phyloP scores from a whole-genome alignment of 2,329 filamentous ascomycete species.

The Colletotrichum melonis region DNA sequence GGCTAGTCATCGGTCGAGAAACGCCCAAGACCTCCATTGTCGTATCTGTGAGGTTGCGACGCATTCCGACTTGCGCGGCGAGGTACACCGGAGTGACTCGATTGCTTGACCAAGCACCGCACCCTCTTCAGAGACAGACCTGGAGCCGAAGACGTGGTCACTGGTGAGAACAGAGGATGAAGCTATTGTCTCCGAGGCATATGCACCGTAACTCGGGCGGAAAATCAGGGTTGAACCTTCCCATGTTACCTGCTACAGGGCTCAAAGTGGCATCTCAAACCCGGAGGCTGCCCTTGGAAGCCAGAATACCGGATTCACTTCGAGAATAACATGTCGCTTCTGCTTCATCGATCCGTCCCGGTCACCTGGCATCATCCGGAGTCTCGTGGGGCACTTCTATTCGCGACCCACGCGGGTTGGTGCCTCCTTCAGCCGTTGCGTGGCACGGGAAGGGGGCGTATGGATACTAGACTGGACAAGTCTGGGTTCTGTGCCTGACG shows the following conservation, averaged over 20 bases:
- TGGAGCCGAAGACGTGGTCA: background rate
- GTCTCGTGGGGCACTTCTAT: constrained; percentile 19
- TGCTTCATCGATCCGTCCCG: constrained; percentile 25
- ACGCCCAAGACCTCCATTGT: background rate
- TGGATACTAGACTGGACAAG: background rate
- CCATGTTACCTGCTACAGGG: background rate
- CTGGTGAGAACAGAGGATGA: background rate
- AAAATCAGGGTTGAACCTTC: constrained; percentile 29
- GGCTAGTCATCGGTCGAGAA: constrained; percentile 24
- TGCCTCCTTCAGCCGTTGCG: background rate
- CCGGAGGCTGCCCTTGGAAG: constrained; percentile 3
- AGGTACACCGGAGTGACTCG: constrained; percentile 10
- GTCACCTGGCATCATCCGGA: constrained; percentile 19
- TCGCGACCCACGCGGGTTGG: constrained; percentile 30
- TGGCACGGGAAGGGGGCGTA: constrained; percentile 5
- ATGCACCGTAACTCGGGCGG: constrained; percentile 23
- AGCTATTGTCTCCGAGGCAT: constrained; percentile 19
- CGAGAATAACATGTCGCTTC: constrained; percentile 22
- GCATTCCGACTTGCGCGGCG: background rate
- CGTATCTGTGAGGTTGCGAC: constrained; percentile 19
- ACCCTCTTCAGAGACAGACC: background rate
- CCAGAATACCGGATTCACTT: constrained; percentile 17
- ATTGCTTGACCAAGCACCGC: background rate
- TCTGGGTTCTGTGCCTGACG: background rate
- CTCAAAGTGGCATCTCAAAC: background rate